Evolutionary conservation across 768 basidiomycete species (phyloP), one percentile per base, ranked within the genome.

Genomic region (Mycena belliarum): DNA sequence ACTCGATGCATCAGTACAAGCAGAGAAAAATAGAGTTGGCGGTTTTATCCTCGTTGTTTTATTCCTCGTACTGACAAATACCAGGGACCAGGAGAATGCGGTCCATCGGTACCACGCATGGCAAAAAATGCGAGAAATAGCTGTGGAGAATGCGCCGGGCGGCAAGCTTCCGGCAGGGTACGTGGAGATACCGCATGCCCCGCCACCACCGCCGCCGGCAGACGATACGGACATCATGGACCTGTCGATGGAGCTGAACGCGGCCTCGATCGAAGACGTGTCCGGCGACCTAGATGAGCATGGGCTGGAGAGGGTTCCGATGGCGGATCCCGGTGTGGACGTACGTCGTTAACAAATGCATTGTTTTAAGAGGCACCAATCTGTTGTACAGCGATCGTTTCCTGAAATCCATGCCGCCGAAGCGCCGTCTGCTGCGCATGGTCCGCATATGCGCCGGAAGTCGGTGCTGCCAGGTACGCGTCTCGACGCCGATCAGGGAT

Each of bases 1-100:
- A 91, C 63, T 86, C 89, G 50, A 87, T 98, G 81, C 89, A 90
- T 44, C 91, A 94, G 61, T 98, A 96, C 74, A 96, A 91, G 74
- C 89, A 91, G 69, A 84, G 85, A 54, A 89, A 88, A 73, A 78
- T 89, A 44, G 86, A 88, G 95, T 97, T 65, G 55, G 94, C 83
- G 15, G 33, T 23, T 48, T 52, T 16, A 11, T 18, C 8, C 21
- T 21, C 21, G 21, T 16, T 44, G 46, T 28, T 14, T 40, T 47
- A n/a, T n/a, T 16, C 24, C 35, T 21, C 26, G 48, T 32, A 25
- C 37, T 57, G 21, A 42, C 24, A n/a, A 21, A 8, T 21, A 24
- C 49, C 70, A 98, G 96, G 43, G 95, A 98, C 63, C 88, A 91
- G 72, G 87, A 95, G 67, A 87, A 88, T 63, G 89, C 92, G 28